Conservation (phyloP, 1,284 basidiomycete genomes). For the Moniliella sp. region DNA sequence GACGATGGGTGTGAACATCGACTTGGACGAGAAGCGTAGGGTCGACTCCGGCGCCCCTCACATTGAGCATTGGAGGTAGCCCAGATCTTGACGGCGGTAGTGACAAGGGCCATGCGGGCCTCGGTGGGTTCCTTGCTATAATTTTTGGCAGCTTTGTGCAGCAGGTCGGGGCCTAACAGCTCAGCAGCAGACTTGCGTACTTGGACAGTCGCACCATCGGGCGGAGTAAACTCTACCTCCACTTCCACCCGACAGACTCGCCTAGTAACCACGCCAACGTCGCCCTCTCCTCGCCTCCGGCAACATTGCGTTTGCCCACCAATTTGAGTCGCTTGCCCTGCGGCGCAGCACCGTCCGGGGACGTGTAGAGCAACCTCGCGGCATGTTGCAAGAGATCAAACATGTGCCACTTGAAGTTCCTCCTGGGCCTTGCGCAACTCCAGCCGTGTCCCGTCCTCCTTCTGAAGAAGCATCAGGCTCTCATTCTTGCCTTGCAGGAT, state of each 20-base stretch:
- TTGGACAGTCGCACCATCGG: neutral
- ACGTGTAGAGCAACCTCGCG: neutral
- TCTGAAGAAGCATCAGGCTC: too few relatives aligned
- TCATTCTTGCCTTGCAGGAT: too few relatives aligned
- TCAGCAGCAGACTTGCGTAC: conserved; percentile 4
- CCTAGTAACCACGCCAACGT: conserved; percentile 26
- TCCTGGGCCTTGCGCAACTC: neutral
- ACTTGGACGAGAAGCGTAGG: conserved; percentile 2
- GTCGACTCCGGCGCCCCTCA: neutral
- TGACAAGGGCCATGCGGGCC: conserved; percentile 18
- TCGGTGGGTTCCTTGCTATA: conserved; percentile 13
- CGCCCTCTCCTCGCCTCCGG: conserved; percentile 10
- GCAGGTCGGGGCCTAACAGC: conserved; percentile 17
- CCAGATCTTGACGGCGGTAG: conserved; percentile 17
- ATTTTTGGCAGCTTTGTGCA: conserved; percentile 21
- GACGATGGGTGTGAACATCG: conserved; percentile 1
- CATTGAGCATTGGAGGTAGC: too few relatives aligned
- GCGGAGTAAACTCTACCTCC: conserved; percentile 3
- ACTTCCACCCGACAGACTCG: conserved; percentile 8
- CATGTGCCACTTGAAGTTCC: neutral
- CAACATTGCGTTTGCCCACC: conserved; percentile 13
- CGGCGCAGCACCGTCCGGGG: neutral
- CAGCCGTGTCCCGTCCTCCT: neutral
- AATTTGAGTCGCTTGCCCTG: conserved; percentile 5
- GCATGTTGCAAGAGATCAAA: neutral